phyloP scores from a whole-genome alignment of 495 filamentous ascomycete species.

The Penicillium waksmanii region DNA sequence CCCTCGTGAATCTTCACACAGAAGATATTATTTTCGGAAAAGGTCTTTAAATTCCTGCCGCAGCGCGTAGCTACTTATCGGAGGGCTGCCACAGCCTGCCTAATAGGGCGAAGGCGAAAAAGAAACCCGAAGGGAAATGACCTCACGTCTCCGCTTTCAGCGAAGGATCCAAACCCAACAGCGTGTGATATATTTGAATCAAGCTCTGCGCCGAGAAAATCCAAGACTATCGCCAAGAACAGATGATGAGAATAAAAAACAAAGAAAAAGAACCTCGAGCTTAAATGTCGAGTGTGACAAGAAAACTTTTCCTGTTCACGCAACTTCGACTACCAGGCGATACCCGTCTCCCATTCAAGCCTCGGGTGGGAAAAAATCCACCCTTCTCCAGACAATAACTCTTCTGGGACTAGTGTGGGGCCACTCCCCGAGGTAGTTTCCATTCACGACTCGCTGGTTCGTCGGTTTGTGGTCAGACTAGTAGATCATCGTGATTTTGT shows the following conservation, averaged over 20 bases:
- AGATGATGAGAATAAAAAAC: background rate
- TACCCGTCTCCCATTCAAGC: too few species aligned
- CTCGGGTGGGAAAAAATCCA: background rate
- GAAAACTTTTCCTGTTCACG: background rate
- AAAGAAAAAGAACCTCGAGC: background rate
- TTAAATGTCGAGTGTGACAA: background rate
- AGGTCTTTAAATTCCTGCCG: background rate
- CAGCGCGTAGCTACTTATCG: background rate
- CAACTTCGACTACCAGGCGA: too few species aligned
- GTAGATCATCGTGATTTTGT: constrained; percentile 15
- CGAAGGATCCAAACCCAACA: background rate
- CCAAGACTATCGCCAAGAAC: background rate
- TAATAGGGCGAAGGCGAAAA: background rate
- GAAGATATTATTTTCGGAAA: background rate
- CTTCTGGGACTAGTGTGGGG: constrained; percentile 29
- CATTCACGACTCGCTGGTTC: constrained; percentile 12
- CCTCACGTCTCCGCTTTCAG: background rate
- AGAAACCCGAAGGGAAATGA: background rate
- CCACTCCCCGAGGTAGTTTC: background rate
- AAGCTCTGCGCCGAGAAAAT: background rate
- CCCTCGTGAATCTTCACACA: background rate
- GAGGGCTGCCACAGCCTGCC: constrained; percentile 2
- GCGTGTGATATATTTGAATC: constrained; percentile 4
- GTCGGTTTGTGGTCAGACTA: constrained; percentile 1
- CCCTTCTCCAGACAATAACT: constrained; percentile 31